Evolutionary conservation across 2,329 filamentous ascomycete genomes (phyloP), one percentile per base, ranked within the genome.

Genomic region (Fusarium albosuccineum): DNA sequence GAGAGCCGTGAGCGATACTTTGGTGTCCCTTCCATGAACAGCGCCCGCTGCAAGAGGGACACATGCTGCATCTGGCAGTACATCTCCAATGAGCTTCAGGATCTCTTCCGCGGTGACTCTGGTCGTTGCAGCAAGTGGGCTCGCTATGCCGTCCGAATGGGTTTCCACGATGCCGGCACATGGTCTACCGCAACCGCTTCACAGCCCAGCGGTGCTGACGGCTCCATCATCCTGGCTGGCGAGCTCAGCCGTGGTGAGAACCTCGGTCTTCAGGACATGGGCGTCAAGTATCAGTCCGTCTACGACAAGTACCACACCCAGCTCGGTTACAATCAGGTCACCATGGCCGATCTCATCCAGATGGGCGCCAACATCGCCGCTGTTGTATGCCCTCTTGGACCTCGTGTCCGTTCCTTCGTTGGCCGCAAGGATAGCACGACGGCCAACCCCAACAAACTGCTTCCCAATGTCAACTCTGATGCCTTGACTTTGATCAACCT

Each of bases 261-360:
- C 73, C 76, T 78, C 26, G 85, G 85, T 6, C 76, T 88, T 4
- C 73, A 80, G 41, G 77, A 76, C 6, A 83, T 85, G 54, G 80
- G 82, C 33, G 61, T 52, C 6, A 71, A 79, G 37, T 79, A 83
- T 36, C 72, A 77, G 16, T 61, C 60, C 9, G 78, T 85, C 60
- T 81, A 81, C 62, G 50, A 73, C 36, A 81, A 82, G 66, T 84
- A 81, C 68, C 72, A 70, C 56, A 64, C 63, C 27, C 30, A 62
- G n/a, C 62, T 66, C 11, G 78, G 79, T 44, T 75, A 73, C 60
- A 75, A 70, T 22, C 68, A 73, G n/a, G 79, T 88, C 34, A 79
- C 81, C 4, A 83, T 83, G 67, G 86, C 85, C 33, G 86, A 89
- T 68, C 76, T 88, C 8, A 81, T 86, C 36, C 85, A 87, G 70